Base-by-base conservation (phyloP, 1,139 yeast genomes). In the Candida glucosophila region DNA sequence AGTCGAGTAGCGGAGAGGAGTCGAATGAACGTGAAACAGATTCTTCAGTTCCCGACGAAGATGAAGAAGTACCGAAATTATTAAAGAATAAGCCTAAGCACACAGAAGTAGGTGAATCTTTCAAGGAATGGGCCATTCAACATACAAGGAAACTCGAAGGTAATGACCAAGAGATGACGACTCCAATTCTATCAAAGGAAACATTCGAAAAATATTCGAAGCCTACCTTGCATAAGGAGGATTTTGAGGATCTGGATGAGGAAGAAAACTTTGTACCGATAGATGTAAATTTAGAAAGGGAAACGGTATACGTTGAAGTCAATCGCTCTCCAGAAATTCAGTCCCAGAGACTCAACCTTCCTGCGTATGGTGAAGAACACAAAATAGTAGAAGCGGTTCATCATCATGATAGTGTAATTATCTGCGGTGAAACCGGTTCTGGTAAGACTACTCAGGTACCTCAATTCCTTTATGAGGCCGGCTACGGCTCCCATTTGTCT, bases 321-420 rank as follows among this genome's bases (percentile, higher is more conserved):
- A 59, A 63, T 6, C 67, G 98, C 39, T 41, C 73, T 1, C 72
- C 67, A 1, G 76, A 69, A 18, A 70, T 88, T 13, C 93, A 85
- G 44, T 51, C 58, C 20, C 66, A 66, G 22, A 65, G 98, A 37
- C 57, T 76, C 47, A 67, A 75, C 28, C 61, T 92, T 13, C 99
- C 99, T 0, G 97, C 90, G 1, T 83, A 73, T 36, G 78, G 79
- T 6, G 95, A 86, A 51, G 99, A 92, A 44, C 95, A 85, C 45
- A 64, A 75, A 30, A 82, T 92, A 26, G 86, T 92, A 96, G 99
- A 92, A 49, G 95, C 96, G 1, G 71, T 92, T 26, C 83, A 82
- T 44, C 92, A 90, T 44, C 83, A 90, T 47, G 96, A 88, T 43
- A 81, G 92, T 36, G 75, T 88, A 1, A 79, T 92, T 10, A 67